Percentiles rank a stretch among this genome's conserved stretches.
These are phyloP conservation scores for Solanum hybrid DNA, from an alignment of 305 asterid genomes.

Conservation along the genomic window DNA sequence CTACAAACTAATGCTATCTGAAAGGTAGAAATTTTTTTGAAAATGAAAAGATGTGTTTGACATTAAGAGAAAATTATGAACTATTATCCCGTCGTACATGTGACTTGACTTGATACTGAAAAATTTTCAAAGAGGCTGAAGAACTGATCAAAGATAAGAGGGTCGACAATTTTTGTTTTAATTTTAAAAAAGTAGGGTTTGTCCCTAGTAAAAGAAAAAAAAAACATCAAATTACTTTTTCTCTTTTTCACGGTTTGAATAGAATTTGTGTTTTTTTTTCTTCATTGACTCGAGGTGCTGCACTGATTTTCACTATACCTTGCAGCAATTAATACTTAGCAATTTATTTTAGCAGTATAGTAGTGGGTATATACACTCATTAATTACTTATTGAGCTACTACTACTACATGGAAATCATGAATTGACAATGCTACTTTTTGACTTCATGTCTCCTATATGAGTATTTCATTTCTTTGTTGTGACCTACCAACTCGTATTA, in stretches of 20 bases:
- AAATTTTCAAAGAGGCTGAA: background rate
- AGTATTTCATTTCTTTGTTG: conserved; percentile 16
- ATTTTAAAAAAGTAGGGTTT: background rate
- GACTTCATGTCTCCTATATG: conserved; percentile 26
- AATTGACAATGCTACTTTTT: conserved; percentile 30
- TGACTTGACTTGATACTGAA: conserved; percentile 5
- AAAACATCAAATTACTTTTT: background rate
- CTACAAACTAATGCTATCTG: background rate
- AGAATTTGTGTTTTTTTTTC: conserved; percentile 1
- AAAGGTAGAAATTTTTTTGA: background rate
- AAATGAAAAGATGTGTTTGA: background rate
- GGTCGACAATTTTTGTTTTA: background rate
- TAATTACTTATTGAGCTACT: background rate
- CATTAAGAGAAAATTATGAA: background rate
- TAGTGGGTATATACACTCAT: background rate
- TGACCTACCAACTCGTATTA: conserved; percentile 20
- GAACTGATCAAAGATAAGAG: background rate
- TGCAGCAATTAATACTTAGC: background rate
- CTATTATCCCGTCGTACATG: background rate
- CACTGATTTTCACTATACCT: conserved; percentile 11
- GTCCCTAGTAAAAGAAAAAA: background rate
- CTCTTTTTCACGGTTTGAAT: conserved; percentile 1
- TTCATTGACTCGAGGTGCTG: conserved; percentile 15
- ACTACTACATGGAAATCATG: conserved; percentile 21
- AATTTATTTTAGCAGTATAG: background rate